phyloP scores from a whole-genome alignment of 1,284 basidiomycete species.

The Porogramme epimiltina region DNA sequence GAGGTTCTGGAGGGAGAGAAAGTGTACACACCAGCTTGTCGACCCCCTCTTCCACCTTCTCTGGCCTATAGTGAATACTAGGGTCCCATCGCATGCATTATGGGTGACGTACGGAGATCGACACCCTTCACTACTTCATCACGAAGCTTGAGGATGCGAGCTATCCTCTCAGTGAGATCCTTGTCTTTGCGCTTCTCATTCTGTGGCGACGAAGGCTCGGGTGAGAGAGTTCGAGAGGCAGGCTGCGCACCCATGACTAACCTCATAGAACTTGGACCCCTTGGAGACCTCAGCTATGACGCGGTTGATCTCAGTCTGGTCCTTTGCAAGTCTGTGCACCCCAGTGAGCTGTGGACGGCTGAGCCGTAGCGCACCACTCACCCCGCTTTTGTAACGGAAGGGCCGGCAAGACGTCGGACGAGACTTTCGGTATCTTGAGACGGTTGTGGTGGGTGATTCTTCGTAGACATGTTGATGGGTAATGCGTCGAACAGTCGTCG shows the following conservation, averaged over 20 bases:
- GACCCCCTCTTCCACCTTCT: constrained; percentile 51
- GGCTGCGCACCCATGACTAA: too few relatives aligned
- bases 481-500: background rate
- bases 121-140: constrained; percentile 60
- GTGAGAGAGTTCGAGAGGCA: background rate
- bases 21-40: constrained; percentile 48
- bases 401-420: constrained; percentile 72
- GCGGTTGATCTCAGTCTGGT: constrained; percentile 79
- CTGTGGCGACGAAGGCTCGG: constrained; percentile 36
- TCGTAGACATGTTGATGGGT: background rate
- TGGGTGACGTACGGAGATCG: constrained; percentile 55
- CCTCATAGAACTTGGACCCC: constrained; percentile 85
- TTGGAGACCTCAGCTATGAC: constrained; percentile 82
- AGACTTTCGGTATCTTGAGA: constrained; percentile 65
- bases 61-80: constrained; percentile 32
- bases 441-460: constrained; percentile 6
- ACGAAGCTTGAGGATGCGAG: constrained; percentile 62
- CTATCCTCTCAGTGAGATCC: constrained; percentile 74
- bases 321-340: constrained; percentile 70
- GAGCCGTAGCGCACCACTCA: constrained; percentile 30
- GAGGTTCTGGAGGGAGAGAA: background rate
- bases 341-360: constrained; percentile 36
- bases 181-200: constrained; percentile 86
- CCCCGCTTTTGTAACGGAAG: constrained; percentile 80
- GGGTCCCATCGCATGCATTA: background rate